Evolutionary conservation across 225 moss, liverwort and hornwort genomes (phyloP).

Genomic region (Straminergon stramineum): DNA sequence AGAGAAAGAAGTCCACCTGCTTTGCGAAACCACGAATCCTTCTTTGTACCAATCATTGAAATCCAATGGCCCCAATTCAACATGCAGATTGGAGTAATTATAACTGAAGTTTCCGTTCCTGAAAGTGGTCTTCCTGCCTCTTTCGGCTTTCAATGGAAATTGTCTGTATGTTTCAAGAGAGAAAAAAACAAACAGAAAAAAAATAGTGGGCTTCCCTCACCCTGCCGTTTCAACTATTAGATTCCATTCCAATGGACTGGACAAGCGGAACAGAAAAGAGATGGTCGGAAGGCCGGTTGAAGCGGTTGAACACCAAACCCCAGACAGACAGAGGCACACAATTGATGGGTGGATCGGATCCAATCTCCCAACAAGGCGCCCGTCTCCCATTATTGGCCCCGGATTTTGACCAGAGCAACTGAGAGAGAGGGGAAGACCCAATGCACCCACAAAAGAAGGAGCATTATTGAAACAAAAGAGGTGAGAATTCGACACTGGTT

Average conservation of each 20-base stretch:
- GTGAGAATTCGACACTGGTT: background rate
- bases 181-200: too few relatives aligned
- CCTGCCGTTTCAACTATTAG: background rate
- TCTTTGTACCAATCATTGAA: background rate
- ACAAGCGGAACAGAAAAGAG: background rate
- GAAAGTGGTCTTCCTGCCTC: too few relatives aligned
- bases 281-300: background rate
- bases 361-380: background rate
- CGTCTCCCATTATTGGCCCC: background rate
- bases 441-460: background rate
- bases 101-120: background rate
- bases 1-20: background rate
- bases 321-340: background rate
- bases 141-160: too few relatives aligned
- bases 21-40: background rate
- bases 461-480: background rate
- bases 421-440: background rate
- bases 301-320: background rate
- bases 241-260: background rate
- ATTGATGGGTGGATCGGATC: background rate
- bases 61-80: background rate
- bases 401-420: background rate
- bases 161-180: too few relatives aligned
- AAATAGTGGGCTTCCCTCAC: too few relatives aligned
- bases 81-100: too few relatives aligned